phyloP scores from a whole-genome alignment of 192 early-diverging fungal species.

The Gigaspora rosea region DNA sequence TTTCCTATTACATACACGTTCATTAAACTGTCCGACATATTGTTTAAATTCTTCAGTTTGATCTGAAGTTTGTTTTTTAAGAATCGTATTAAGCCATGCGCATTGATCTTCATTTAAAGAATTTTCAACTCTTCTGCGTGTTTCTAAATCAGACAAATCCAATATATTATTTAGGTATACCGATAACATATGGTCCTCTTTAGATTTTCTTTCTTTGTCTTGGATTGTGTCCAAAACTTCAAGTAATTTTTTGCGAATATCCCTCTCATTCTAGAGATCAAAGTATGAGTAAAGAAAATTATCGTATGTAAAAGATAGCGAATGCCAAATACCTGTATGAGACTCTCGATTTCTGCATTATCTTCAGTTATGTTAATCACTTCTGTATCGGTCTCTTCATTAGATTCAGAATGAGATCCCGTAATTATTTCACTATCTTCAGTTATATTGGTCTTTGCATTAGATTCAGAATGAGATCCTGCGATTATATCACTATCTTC shows the following conservation, averaged over 20 bases:
- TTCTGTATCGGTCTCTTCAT: slow-evolving; percentile 21
- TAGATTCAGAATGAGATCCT: slow-evolving; percentile 4
- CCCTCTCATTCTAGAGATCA: slow-evolving; percentile 1
- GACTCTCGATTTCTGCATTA: slow-evolving; percentile 20
- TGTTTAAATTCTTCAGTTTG: slow-evolving; percentile 24
- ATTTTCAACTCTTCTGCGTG: slow-evolving; percentile 12
- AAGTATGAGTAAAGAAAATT: slow-evolving; percentile 17
- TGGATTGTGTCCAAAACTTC: slow-evolving; percentile 3
- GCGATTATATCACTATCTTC: slow-evolving; percentile 14
- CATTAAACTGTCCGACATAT: slow-evolving; percentile 26
- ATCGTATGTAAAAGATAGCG: slow-evolving; percentile 29
- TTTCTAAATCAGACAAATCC: slow-evolving; percentile 21
- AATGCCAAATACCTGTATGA: slow-evolving; percentile 32
- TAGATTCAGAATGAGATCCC: slow-evolving; percentile 1
- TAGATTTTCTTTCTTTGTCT: slow-evolving; percentile 8
- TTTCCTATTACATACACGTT: slow-evolving; percentile 19
- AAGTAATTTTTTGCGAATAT: slow-evolving; percentile 24
- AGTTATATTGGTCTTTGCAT: neutral
- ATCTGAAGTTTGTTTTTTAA: slow-evolving; percentile 20
- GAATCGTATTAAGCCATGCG: slow-evolving; percentile 17
- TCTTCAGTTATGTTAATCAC: slow-evolving; percentile 22
- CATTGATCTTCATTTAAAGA: neutral
- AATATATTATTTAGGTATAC: slow-evolving; percentile 25
- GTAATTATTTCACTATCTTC: slow-evolving; percentile 11
- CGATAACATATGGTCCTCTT: slow-evolving; percentile 19